phyloP scores from a whole-genome alignment of 108 stramenopile genomes.

The Cyclotella atomus region DNA sequence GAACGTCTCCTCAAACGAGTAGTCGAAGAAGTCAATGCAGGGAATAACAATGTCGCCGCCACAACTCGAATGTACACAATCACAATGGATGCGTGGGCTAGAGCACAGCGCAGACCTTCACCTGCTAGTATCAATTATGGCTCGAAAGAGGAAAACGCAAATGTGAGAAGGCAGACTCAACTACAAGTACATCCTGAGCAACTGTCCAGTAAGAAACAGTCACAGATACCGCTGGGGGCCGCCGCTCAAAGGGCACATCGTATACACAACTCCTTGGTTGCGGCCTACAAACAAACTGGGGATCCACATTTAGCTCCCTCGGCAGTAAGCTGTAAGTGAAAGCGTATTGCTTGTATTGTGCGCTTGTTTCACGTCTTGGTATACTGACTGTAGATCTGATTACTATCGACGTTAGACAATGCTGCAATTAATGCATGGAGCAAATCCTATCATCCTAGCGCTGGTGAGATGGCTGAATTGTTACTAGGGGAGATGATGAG shows the following conservation, averaged over 20 bases:
- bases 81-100: constrained; percentile 76
- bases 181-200: constrained; percentile 7
- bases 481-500: constrained; percentile 64
- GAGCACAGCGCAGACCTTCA: constrained; percentile 48
- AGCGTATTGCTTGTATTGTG: too few species aligned
- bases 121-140: constrained; percentile 1
- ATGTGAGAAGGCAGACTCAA: constrained; percentile 1
- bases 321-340: constrained; percentile 59
- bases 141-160: neutral
- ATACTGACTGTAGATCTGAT: too few species aligned
- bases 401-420: too few species aligned
- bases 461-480: constrained; percentile 59
- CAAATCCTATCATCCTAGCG: constrained; percentile 54
- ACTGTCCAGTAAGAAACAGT: neutral
- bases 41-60: constrained; percentile 25
- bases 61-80: constrained; percentile 38
- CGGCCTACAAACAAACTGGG: constrained; percentile 42
- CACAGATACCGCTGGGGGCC: constrained; percentile 39
- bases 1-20: constrained; percentile 70
- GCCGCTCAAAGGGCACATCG: constrained; percentile 67
- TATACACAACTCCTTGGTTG: constrained; percentile 63
- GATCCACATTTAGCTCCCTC: constrained; percentile 57
- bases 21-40: constrained; percentile 61
- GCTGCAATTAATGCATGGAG: constrained; percentile 74
- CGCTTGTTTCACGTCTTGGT: too few species aligned